Conservation (phyloP, 2,329 filamentous ascomycete species). For the Cytospora leucostoma region DNA sequence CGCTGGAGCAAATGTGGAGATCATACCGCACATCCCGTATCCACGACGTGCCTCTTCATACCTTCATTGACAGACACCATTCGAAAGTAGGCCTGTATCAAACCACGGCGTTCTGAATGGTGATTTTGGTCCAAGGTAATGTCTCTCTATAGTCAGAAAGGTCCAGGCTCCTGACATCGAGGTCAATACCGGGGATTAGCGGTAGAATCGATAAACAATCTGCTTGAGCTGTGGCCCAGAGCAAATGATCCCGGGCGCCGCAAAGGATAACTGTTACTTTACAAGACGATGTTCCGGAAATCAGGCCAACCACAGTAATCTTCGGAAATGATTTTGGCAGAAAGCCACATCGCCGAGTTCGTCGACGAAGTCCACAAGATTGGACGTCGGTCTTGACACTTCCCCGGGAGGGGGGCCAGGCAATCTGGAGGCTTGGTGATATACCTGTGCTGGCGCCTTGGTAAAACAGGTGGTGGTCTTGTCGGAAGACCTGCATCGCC, state of each 20-base stretch:
- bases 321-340: constrained; percentile 2
- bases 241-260: constrained; percentile 6
- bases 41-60: background rate
- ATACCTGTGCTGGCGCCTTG: too few species aligned
- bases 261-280: constrained; percentile 6
- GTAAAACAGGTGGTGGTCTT: too few species aligned
- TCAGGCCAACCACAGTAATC: background rate
- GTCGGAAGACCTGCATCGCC: too few species aligned
- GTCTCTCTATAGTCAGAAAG: background rate
- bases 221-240: background rate
- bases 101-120: background rate
- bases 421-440: background rate
- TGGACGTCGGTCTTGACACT: too few species aligned
- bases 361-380: background rate
- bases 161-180: background rate
- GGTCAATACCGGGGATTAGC: constrained; percentile 13
- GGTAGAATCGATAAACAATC: constrained; percentile 7
- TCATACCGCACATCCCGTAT: constrained; percentile 1
- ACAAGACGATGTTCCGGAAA: background rate
- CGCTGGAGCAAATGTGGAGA: background rate
- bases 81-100: constrained; percentile 10
- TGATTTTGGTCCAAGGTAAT: background rate
- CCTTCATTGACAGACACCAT: background rate
- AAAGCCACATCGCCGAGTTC: constrained; percentile 6
- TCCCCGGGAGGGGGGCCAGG: background rate